Conservation (phyloP, 106 monocot species). For the Posidonia australis region DNA sequence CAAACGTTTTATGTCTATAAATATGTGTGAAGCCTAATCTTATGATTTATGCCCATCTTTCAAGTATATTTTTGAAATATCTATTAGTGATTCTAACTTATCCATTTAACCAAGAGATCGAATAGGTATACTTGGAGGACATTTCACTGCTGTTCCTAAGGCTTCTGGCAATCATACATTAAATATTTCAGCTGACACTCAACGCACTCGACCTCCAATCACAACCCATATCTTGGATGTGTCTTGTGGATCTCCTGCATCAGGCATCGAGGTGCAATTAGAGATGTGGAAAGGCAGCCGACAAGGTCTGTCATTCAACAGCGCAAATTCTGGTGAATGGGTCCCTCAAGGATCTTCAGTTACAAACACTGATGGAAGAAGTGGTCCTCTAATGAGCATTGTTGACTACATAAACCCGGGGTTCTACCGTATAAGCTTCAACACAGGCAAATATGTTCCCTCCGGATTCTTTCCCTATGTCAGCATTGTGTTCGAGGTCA, state of each 20-base stretch:
- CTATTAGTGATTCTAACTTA: constrained; percentile 12
- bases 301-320: constrained; percentile 30
- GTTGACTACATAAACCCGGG: constrained; percentile 37
- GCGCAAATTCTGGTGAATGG: constrained; percentile 28
- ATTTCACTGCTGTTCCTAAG: constrained; percentile 40
- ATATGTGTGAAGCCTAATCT: too few relatives aligned
- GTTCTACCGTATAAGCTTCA: constrained; percentile 60
- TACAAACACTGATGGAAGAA: constrained; percentile 63
- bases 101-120: constrained; percentile 38
- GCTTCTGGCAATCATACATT: constrained; percentile 23
- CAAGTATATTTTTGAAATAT: not conserved
- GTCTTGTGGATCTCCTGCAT: constrained; percentile 57
- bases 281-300: constrained; percentile 55
- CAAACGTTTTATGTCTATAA: too few relatives aligned
- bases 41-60: too few relatives aligned
- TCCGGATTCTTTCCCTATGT: constrained; percentile 70
- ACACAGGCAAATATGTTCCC: constrained; percentile 54
- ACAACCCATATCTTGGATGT: constrained; percentile 90
- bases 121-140: constrained; percentile 60
- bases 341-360: constrained; percentile 42
- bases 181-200: constrained; percentile 23
- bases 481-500: constrained; percentile 74
- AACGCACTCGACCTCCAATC: constrained; percentile 64
- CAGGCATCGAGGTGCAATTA: constrained; percentile 58
- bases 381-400: constrained; percentile 56